Percentiles rank a stretch among this genome's conserved stretches.
phyloP scores from a whole-genome alignment of 2,329 filamentous ascomycete species.

The Verticillium klebahnii region DNA sequence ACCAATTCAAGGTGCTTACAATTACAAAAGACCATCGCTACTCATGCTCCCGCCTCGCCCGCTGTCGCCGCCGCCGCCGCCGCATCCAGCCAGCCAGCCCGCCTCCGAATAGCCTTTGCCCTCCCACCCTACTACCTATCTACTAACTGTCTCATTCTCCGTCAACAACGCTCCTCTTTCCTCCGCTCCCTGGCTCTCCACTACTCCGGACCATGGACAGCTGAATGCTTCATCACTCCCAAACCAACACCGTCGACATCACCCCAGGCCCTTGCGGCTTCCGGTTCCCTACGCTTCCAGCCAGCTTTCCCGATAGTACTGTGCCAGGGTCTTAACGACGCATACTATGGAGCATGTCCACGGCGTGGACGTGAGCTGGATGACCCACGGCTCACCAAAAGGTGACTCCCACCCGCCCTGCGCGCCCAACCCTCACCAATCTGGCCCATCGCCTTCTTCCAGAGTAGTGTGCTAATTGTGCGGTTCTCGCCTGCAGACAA shows the following conservation, averaged over 20 bases:
- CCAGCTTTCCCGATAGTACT: neutral
- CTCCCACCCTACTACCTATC: neutral
- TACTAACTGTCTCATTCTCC: neutral
- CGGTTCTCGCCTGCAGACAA: slow-evolving; percentile 4
- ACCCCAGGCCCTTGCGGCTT: neutral
- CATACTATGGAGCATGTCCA: slow-evolving; percentile 72
- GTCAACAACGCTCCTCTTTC: neutral
- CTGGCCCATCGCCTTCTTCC: neutral
- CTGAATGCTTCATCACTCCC: neutral
- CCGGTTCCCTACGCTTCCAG: neutral
- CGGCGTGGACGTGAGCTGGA: slow-evolving; percentile 85
- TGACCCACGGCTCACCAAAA: slow-evolving; percentile 76
- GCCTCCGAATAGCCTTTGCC: neutral
- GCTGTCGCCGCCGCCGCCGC: neutral
- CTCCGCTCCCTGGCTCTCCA: neutral
- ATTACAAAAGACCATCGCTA: neutral
- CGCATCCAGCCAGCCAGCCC: neutral
- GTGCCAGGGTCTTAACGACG: neutral
- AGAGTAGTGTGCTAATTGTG: neutral
- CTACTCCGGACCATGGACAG: neutral
- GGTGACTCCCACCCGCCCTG: slow-evolving; percentile 46
- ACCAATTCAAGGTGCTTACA: neutral
- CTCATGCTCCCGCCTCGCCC: neutral
- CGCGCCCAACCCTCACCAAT: neutral
- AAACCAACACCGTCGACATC: neutral